phyloP scores from a whole-genome alignment of 768 basidiomycete genomes.

The Pulveroboletus ravenelii region DNA sequence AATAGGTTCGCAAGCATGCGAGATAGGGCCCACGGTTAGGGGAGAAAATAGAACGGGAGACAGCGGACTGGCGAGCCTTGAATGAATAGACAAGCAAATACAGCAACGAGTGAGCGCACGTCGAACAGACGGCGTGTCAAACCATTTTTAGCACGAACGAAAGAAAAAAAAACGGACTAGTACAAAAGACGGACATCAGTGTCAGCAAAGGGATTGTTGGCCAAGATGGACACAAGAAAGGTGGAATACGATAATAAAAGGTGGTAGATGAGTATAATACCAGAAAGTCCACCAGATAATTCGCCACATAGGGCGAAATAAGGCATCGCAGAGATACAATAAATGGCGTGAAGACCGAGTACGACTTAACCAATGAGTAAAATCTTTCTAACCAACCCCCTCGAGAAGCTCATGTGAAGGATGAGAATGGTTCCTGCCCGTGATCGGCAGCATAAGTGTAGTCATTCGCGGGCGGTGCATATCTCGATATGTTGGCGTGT shows the following conservation, averaged over 20 bases:
- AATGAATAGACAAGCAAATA: constrained; percentile 6
- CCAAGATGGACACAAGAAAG: constrained; percentile 16
- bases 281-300: constrained; percentile 7
- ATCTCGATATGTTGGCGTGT: constrained; percentile 14
- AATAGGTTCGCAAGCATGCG: neutral
- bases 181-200: constrained; percentile 12
- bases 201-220: constrained; percentile 4
- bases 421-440: constrained; percentile 20
- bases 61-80: constrained; percentile 9
- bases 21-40: neutral
- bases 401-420: constrained; percentile 13
- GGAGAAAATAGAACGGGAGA: constrained; percentile 7
- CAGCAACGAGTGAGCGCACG: constrained; percentile 1
- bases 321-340: neutral
- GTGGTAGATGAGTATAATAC: neutral
- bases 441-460: constrained; percentile 22
- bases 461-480: constrained; percentile 16
- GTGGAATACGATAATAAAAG: constrained; percentile 1
- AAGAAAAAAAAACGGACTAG: neutral
- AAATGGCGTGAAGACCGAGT: constrained; percentile 1
- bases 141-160: constrained; percentile 9
- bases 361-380: neutral
- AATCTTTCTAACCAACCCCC: constrained; percentile 1
- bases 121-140: neutral
- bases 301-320: neutral